phyloP scores from a whole-genome alignment of 495 filamentous ascomycete species.

The Physcia stellaris region DNA sequence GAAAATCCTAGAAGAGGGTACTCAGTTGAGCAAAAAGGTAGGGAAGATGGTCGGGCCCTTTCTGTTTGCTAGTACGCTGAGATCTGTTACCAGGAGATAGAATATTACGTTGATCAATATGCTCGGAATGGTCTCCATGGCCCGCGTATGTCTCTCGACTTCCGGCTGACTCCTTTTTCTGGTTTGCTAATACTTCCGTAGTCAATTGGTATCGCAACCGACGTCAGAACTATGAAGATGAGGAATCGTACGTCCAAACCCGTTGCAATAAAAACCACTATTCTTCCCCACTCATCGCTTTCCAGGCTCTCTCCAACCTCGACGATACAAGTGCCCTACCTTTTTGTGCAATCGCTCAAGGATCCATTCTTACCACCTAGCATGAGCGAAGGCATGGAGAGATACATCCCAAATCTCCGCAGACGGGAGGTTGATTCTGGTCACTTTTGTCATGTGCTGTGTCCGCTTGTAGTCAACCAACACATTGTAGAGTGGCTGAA shows the following conservation, averaged over 20 bases:
- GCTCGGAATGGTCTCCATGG: slow-evolving; percentile 58
- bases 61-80: slow-evolving; percentile 35
- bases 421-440: slow-evolving; percentile 40
- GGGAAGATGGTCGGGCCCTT: too few relatives aligned
- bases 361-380: slow-evolving; percentile 54
- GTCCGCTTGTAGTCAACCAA: slow-evolving; percentile 40
- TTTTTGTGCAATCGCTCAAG: slow-evolving; percentile 60
- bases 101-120: slow-evolving; percentile 63
- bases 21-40: too few relatives aligned
- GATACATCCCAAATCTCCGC: slow-evolving; percentile 45
- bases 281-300: neutral
- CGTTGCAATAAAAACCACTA: slow-evolving; percentile 46
- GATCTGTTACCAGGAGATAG: slow-evolving; percentile 48
- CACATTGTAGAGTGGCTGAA: slow-evolving; percentile 35
- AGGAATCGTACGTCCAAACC: slow-evolving; percentile 32
- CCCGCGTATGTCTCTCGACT: slow-evolving; percentile 37
- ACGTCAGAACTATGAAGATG: slow-evolving; percentile 59
- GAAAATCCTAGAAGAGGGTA: neutral
- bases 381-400: slow-evolving; percentile 55
- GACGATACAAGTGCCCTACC: slow-evolving; percentile 51
- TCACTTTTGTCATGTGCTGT: slow-evolving; percentile 61
- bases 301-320: slow-evolving; percentile 21
- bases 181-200: too few relatives aligned
- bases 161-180: too few relatives aligned
- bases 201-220: slow-evolving; percentile 72